A percentile compares a stretch with the other conserved stretches of the same genome.
Evolutionary conservation across 768 basidiomycete genomes (phyloP).

Genomic region (Heimioporus sp.): DNA sequence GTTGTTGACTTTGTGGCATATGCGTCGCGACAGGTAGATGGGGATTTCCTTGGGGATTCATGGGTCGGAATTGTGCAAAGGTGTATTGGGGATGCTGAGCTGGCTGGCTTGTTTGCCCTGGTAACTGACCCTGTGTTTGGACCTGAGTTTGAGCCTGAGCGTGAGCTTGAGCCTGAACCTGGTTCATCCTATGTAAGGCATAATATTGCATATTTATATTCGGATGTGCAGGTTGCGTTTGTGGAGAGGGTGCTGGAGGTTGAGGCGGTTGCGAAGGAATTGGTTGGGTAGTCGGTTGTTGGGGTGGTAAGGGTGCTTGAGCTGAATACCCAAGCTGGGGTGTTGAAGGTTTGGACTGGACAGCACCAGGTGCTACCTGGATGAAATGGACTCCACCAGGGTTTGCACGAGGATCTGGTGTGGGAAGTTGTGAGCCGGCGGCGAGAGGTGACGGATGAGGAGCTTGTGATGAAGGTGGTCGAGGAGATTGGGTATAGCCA

Average conservation of each 20-base stretch:
- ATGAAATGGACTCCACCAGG: constrained; percentile 26
- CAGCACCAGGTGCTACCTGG: constrained; percentile 17
- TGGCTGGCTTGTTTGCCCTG: constrained; percentile 23
- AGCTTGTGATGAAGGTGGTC: constrained; percentile 32
- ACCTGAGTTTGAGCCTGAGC: constrained; percentile 20
- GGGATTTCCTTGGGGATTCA: constrained; percentile 26
- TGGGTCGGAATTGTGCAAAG: constrained; percentile 34
- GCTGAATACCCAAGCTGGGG: constrained; percentile 26
- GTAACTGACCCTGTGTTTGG: constrained; percentile 25
- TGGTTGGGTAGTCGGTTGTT: constrained; percentile 20
- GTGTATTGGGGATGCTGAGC: constrained; percentile 35
- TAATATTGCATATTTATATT: constrained; percentile 17
- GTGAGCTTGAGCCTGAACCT: constrained; percentile 21
- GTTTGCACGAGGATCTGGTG: constrained; percentile 22
- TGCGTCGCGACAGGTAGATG: constrained; percentile 24
- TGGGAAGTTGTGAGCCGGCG: constrained; percentile 28
- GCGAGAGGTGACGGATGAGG: constrained; percentile 27
- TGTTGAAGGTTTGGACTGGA: constrained; percentile 30
- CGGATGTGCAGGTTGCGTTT: constrained; percentile 19
- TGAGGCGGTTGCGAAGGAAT: constrained; percentile 26
- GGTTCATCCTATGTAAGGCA: constrained; percentile 18
- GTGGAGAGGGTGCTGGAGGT: constrained; percentile 12
- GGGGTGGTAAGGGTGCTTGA: constrained; percentile 17
- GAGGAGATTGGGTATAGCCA: constrained; percentile 35
- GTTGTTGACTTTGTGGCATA: constrained; percentile 28